Percentiles rank a stretch among this genome's conserved stretches.
These are phyloP conservation scores for Metschnikowia chrysomelidarum DNA, from an alignment of 805 yeast genomes.

Conservation along the genomic window DNA sequence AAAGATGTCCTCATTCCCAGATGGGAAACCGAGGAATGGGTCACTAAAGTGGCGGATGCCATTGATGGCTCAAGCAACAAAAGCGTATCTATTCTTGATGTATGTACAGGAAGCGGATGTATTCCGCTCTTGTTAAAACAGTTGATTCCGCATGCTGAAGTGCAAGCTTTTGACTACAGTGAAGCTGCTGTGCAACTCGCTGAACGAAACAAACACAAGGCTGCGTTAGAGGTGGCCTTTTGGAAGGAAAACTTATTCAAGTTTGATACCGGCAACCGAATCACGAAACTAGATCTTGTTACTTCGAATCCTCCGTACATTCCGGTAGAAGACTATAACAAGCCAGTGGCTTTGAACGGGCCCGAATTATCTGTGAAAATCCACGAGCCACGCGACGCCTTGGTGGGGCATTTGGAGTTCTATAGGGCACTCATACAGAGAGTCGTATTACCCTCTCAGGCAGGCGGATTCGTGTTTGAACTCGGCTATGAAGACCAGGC, in stretches of 20 bases:
- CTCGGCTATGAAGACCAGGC: slow-evolving; percentile 66
- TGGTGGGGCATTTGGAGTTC: slow-evolving; percentile 76
- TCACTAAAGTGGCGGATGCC: slow-evolving; percentile 36
- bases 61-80: neutral
- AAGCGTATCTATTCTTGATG: slow-evolving; percentile 13
- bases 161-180: slow-evolving; percentile 59
- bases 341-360: slow-evolving; percentile 32
- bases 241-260: slow-evolving; percentile 11
- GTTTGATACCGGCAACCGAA: slow-evolving; percentile 2
- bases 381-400: slow-evolving; percentile 76
- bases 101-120: slow-evolving; percentile 56
- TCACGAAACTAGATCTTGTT: slow-evolving; percentile 47
- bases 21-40: slow-evolving; percentile 97
- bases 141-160: slow-evolving; percentile 18
- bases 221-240: slow-evolving; percentile 10
- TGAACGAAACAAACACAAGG: slow-evolving; percentile 34
- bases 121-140: slow-evolving; percentile 54
- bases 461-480: slow-evolving; percentile 71
- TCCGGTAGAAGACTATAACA: slow-evolving; percentile 43
- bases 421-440: slow-evolving; percentile 53
- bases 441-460: slow-evolving; percentile 40
- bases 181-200: slow-evolving; percentile 52
- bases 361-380: slow-evolving; percentile 62
- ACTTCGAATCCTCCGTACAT: slow-evolving; percentile 94
- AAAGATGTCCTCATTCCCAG: slow-evolving; percentile 81